Percentiles rank a stretch among this genome's conserved stretches.
Conservation (phyloP, 2,329 filamentous ascomycete species). For the Piedraia hortae region DNA sequence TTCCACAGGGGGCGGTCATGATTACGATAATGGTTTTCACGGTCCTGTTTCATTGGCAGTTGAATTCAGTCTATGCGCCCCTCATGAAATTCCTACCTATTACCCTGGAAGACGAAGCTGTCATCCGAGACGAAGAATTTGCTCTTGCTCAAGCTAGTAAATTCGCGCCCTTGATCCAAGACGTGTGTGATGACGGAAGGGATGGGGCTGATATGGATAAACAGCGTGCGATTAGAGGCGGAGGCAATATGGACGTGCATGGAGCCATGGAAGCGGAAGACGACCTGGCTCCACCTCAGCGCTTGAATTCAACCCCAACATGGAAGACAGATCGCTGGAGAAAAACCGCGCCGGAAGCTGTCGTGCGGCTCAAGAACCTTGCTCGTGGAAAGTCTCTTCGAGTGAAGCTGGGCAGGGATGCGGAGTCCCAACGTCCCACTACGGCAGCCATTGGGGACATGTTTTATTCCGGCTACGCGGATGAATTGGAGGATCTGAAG, state of each 20-base stretch:
- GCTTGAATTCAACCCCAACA: not conserved
- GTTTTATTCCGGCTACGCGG: conserved; percentile 63
- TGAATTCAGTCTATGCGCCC: conserved; percentile 64
- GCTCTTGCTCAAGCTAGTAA: conserved; percentile 31
- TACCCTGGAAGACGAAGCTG: conserved; percentile 83
- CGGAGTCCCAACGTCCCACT: conserved; percentile 1
- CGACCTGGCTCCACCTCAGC: not conserved
- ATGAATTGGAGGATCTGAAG: conserved; percentile 83
- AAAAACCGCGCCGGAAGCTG: not conserved
- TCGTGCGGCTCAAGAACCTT: not conserved
- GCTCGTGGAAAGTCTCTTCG: too few relatives aligned
- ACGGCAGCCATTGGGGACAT: conserved; percentile 36
- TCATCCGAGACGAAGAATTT: conserved; percentile 72
- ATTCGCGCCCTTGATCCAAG: conserved; percentile 12
- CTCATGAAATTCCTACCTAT: conserved; percentile 76
- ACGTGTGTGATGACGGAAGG: conserved; percentile 11
- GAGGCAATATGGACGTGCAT: not conserved
- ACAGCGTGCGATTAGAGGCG: conserved; percentile 1
- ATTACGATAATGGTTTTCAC: conserved; percentile 47
- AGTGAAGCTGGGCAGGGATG: too few relatives aligned
- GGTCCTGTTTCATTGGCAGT: conserved; percentile 44
- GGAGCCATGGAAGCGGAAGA: not conserved
- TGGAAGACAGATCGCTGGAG: not conserved
- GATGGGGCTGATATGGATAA: conserved; percentile 19
- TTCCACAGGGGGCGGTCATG: conserved; percentile 63